Conservation (phyloP, 768 basidiomycete genomes). For the Trametes coccinea region DNA sequence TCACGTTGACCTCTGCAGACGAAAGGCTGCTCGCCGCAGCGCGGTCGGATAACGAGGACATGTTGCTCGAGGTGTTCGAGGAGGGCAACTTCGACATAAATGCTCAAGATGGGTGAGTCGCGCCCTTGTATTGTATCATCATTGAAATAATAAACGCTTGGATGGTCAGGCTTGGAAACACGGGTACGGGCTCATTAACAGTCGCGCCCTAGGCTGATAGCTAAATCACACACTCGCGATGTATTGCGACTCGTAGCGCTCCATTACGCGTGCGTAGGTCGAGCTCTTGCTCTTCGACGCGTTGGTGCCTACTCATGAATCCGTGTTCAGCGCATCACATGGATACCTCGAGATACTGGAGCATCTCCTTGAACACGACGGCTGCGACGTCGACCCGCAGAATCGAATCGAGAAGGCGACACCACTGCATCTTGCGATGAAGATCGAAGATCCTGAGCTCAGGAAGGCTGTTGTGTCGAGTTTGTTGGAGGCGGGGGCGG, state of each 20-base stretch:
- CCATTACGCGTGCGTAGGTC: constrained; percentile 64
- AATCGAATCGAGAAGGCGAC: constrained; percentile 72
- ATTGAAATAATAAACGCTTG: background rate
- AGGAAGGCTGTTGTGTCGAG: constrained; percentile 57
- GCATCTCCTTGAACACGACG: constrained; percentile 68
- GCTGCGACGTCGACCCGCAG: constrained; percentile 79
- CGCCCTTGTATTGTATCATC: background rate
- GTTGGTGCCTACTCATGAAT: background rate
- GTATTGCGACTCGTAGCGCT: constrained; percentile 47
- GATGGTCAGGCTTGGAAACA: constrained; percentile 68
- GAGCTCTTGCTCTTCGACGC: background rate
- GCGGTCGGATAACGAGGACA: constrained; percentile 68
- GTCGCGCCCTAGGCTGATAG: background rate
- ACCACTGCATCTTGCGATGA: constrained; percentile 75
- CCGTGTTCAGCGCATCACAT: constrained; percentile 44
- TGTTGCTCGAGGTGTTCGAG: constrained; percentile 60
- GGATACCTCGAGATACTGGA: constrained; percentile 69
- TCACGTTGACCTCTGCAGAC: constrained; percentile 42
- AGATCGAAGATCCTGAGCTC: constrained; percentile 54
- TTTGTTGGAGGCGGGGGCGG: constrained; percentile 78
- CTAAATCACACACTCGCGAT: background rate
- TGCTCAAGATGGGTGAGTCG: constrained; percentile 72
- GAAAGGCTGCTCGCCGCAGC: constrained; percentile 74
- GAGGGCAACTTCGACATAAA: constrained; percentile 69
- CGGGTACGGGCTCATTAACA: constrained; percentile 49